Base-by-base conservation (phyloP, 2,329 filamentous ascomycete species). In the Fusarium nematophilum region DNA sequence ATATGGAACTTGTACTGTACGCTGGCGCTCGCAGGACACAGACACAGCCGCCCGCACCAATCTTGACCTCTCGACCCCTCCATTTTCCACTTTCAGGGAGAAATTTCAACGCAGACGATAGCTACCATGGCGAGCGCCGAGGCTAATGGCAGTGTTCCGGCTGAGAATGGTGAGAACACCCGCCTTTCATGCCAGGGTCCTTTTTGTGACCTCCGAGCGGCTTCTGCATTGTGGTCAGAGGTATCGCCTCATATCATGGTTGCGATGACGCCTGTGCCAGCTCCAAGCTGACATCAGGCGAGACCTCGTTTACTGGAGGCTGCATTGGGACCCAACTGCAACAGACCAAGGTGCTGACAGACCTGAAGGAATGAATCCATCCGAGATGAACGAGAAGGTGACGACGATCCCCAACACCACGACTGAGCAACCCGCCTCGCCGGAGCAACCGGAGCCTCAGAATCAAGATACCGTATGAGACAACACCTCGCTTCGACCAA, bases 371-470 rank as follows among this genome's bases (percentile, higher is more conserved):
- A n/a, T 42, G 8, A 33, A 52, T 4, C 27, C 36, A 13, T 46
- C 31, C 17, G 54, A 64, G 27, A 18, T 57, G 11, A 55, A 63
- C 45, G 62, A 69, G 47, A 70, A 70, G 42, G 64, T 66, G 38
- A 59, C 58, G 17, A 63, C 58, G 10, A 52, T 64, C 27, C 50
- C 63, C 5, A 65, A 69, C 33, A 54, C 59, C 17, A 57, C 61
- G 26, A 51, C 31, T 29, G 44, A 61, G 17, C 47, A 64, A 37
- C 34, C 44, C 56, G 47, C 36, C 45, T 30, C 45, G 36, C 47
- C 57, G 60, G 36, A 57, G 40, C 51, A 39, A 9, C 42, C 43
- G 29, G 50, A 40, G 17, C 30, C 23, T 9, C 56, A 40, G 34
- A 53, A 43, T 14, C 33, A 53, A 21, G 44, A 37, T 34, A 44